These are phyloP conservation scores for Daldinia decipiens DNA, from an alignment of 495 filamentous ascomycete genomes.

Conservation along the genomic window DNA sequence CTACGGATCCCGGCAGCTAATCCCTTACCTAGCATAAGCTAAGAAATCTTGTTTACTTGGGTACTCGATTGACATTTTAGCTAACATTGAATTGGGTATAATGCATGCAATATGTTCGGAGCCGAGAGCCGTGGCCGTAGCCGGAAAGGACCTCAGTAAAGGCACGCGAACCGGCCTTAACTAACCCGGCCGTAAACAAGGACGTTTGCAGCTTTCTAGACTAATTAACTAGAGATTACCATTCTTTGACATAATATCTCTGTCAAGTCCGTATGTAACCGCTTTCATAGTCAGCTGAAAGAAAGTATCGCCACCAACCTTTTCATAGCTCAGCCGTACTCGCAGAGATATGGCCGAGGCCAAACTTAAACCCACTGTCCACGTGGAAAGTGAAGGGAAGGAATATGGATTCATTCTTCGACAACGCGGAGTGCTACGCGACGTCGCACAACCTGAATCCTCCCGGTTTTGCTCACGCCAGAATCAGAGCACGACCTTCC, in stretches of 20 bases:
- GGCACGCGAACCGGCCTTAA: constrained; percentile 1
- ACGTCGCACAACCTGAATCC: constrained; percentile 40
- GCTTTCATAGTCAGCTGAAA: constrained; percentile 1
- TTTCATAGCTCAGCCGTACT: constrained; percentile 33
- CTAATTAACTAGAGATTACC: constrained; percentile 2
- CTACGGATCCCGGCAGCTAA: constrained; percentile 20
- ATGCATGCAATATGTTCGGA: constrained; percentile 12
- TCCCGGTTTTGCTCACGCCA: constrained; percentile 32
- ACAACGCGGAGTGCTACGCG: constrained; percentile 28
- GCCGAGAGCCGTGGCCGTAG: constrained; percentile 28
- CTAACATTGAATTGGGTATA: constrained; percentile 1
- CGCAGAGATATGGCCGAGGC: constrained; percentile 14
- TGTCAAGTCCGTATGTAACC: constrained; percentile 29
- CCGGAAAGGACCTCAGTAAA: neutral
- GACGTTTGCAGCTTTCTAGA: constrained; percentile 23
- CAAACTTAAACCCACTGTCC: constrained; percentile 24
- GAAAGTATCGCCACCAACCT: constrained; percentile 27
- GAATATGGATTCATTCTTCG: constrained; percentile 17
- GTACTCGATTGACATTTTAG: neutral
- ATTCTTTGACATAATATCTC: constrained; percentile 26
- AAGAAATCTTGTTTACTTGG: neutral
- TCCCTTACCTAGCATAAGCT: constrained; percentile 5
- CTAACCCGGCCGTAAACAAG: constrained; percentile 8
- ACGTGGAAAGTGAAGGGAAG: constrained; percentile 31
- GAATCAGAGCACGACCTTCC: constrained; percentile 7